Evolutionary conservation across 768 basidiomycete genomes (phyloP).

Genomic region (Calvatia gigantea): DNA sequence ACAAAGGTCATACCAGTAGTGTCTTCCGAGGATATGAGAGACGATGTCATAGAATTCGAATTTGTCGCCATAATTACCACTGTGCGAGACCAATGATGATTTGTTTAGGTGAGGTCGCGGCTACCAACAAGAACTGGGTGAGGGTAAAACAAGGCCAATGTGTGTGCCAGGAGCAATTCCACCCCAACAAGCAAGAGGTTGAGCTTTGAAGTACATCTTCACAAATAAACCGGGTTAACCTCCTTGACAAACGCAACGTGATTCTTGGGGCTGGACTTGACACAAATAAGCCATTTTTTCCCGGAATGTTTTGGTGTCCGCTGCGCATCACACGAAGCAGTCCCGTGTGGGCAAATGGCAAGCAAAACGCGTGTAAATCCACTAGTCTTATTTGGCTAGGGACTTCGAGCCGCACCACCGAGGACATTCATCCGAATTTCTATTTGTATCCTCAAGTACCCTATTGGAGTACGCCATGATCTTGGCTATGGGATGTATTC

Average conservation of each 20-base stretch:
- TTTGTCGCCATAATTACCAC: neutral
- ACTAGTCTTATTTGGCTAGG: neutral
- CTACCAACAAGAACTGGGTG: neutral
- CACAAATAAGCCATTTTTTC: neutral
- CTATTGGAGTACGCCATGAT: neutral
- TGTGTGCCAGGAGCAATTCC: neutral
- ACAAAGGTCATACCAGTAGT: neutral
- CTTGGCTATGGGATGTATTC: neutral
- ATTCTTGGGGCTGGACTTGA: neutral
- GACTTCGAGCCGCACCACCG: neutral
- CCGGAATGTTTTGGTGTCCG: neutral
- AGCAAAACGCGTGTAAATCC: neutral
- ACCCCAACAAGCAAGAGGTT: too few relatives aligned
- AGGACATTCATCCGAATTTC: neutral
- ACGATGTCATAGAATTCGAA: neutral
- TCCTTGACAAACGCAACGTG: neutral
- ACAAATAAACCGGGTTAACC: neutral
- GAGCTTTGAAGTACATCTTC: neutral
- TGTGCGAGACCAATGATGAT: neutral
- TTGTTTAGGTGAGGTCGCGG: neutral
- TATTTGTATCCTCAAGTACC: neutral
- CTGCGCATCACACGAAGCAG: constrained; percentile 3
- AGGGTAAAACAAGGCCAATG: neutral
- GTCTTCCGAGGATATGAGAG: neutral
- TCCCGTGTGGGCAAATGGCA: neutral